Evolutionary conservation across 192 early-diverging fungal genomes (phyloP).

Genomic region (Phlyctochytrium arcticum): DNA sequence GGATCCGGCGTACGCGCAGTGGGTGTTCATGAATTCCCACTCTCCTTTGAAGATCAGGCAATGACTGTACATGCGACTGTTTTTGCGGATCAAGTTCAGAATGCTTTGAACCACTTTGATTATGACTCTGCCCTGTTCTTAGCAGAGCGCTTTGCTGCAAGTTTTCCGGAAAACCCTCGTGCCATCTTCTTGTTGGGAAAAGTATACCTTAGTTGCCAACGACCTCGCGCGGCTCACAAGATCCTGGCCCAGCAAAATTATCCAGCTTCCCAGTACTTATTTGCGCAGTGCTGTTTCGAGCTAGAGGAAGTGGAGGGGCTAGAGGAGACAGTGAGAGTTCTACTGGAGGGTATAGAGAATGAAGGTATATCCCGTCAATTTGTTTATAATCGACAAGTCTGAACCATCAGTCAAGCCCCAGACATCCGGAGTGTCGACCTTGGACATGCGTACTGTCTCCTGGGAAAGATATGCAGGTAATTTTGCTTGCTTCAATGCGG

Average conservation of each 20-base stretch:
- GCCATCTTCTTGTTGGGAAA: constrained; percentile 28
- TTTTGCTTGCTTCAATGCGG: neutral
- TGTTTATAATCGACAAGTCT: too few species aligned
- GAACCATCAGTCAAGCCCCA: too few species aligned
- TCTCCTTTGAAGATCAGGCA: too few species aligned
- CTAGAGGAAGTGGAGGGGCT: constrained; percentile 22
- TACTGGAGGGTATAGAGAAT: neutral
- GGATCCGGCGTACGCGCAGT: too few species aligned
- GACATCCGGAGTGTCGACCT: neutral
- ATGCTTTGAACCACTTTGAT: constrained; percentile 16
- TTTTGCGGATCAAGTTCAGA: neutral
- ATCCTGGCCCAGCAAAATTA: constrained; percentile 14
- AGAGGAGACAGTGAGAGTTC: constrained; percentile 7
- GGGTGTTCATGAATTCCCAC: too few species aligned
- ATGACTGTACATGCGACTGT: too few species aligned
- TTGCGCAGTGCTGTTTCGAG: constrained; percentile 24
- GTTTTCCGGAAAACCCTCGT: constrained; percentile 2
- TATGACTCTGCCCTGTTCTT: constrained; percentile 39
- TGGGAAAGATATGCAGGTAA: constrained; percentile 20
- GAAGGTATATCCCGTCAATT: too few species aligned
- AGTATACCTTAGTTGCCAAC: constrained; percentile 12
- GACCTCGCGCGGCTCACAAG: neutral
- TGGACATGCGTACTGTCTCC: constrained; percentile 5
- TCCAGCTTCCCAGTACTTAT: constrained; percentile 18
- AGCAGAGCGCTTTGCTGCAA: constrained; percentile 32